A percentile compares a stretch with the other conserved stretches of the same genome.
Conservation (phyloP, 1,139 yeast genomes). For the Waltiozyma sp. region DNA sequence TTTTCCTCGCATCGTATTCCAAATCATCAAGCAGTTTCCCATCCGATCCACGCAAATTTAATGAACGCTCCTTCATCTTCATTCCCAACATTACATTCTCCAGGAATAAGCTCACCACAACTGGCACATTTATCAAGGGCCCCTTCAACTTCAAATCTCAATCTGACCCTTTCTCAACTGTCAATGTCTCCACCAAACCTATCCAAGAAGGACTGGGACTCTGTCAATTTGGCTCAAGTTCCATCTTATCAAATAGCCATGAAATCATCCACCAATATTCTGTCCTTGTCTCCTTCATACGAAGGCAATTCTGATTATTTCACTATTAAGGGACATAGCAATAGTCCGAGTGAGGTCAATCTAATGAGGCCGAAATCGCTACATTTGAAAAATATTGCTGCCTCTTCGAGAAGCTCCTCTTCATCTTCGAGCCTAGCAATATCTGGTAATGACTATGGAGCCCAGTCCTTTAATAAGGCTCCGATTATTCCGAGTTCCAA, state of each 20-base stretch:
- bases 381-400: conserved; percentile 11
- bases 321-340: background rate
- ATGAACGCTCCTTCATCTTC: too few relatives aligned
- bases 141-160: conserved; percentile 26
- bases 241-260: conserved; percentile 81
- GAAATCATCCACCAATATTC: conserved; percentile 26
- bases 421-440: background rate
- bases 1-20: background rate
- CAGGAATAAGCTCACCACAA: conserved; percentile 40
- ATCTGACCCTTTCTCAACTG: conserved; percentile 1
- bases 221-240: conserved; percentile 46
- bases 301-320: conserved; percentile 13
- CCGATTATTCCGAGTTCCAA: background rate
- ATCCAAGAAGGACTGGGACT: conserved; percentile 25
- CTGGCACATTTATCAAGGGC: conserved; percentile 48
- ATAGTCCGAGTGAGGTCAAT: background rate
- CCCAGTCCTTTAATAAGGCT: background rate
- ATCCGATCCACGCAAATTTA: conserved; percentile 3
- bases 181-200: background rate
- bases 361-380: conserved; percentile 15
- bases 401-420: conserved; percentile 10
- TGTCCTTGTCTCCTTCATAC: conserved; percentile 49
- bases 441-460: background rate
- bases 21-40: conserved; percentile 9
- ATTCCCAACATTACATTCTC: conserved; percentile 17